phyloP scores from a whole-genome alignment of 345 rosid species.

The Salix udensis region DNA sequence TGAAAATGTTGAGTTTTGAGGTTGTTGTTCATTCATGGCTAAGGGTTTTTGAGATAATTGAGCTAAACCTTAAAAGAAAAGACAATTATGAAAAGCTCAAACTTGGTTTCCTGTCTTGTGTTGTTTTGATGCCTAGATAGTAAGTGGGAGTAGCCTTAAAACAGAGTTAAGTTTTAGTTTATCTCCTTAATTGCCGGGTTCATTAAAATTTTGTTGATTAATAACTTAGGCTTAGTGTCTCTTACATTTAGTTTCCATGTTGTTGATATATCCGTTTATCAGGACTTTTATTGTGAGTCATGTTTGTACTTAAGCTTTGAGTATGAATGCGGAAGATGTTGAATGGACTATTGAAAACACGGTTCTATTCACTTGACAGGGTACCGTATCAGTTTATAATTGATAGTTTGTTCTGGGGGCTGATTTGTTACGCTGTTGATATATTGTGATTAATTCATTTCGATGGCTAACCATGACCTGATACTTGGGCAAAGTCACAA shows the following conservation, averaged over 20 bases:
- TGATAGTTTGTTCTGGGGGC: neutral
- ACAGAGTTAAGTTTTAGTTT: neutral
- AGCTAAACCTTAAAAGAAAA: neutral
- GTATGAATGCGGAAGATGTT: neutral
- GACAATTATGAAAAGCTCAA: neutral
- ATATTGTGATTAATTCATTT: neutral
- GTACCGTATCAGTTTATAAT: neutral
- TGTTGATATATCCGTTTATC: neutral
- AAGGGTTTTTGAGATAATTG: neutral
- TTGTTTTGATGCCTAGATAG: neutral
- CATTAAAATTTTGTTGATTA: neutral
- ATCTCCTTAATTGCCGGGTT: neutral
- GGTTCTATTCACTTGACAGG: conserved; percentile 2
- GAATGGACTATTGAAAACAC: neutral
- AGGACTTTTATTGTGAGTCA: neutral
- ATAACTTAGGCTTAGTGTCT: neutral
- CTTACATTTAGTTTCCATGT: neutral
- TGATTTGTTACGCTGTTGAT: conserved; percentile 3
- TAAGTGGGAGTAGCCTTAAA: neutral
- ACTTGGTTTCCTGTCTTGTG: conserved; percentile 1
- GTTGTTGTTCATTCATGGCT: neutral
- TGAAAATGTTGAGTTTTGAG: neutral
- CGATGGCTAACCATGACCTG: conserved; percentile 80
- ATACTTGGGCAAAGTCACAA: conserved; percentile 67
- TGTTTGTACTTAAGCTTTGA: neutral